A percentile compares a stretch with the other conserved stretches of the same genome.
Evolutionary conservation across 192 early-diverging fungal genomes (phyloP).

Genomic region (Piromyces finnis): DNA sequence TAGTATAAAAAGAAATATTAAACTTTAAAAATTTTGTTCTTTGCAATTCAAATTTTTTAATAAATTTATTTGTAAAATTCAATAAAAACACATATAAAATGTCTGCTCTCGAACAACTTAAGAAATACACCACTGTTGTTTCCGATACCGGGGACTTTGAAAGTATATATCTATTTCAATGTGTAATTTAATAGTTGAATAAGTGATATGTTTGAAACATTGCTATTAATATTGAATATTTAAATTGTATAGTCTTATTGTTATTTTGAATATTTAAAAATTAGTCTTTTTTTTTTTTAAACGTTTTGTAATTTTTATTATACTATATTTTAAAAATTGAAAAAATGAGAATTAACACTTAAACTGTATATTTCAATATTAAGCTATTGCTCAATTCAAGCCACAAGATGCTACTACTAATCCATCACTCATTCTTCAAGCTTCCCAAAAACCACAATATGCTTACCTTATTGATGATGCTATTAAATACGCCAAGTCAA

Average conservation of each 20-base stretch:
- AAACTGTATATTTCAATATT: no score
- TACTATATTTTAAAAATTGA: no score
- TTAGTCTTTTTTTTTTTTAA: no score
- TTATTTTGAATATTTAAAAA: no score
- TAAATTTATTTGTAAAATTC: no score
- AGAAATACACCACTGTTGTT: constrained; percentile 77
- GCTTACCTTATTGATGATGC: constrained; percentile 74
- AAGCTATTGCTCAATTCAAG: constrained; percentile 65
- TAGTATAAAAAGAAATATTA: no score
- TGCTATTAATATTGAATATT: neutral
- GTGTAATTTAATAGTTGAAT: neutral
- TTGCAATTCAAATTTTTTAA: neutral
- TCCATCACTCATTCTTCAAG: constrained; percentile 90
- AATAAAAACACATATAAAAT: neutral
- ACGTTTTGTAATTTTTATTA: no score
- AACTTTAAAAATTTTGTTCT: neutral
- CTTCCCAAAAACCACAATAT: constrained; percentile 78
- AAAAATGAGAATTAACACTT: no score
- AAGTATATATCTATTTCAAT: constrained; percentile 21
- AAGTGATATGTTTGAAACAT: neutral
- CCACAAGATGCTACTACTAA: constrained; percentile 99
- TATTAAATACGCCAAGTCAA: constrained; percentile 60
- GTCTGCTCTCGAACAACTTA: neutral
- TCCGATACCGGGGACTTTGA: constrained; percentile 99
- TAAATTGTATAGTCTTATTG: no score